Base-by-base conservation (phyloP, 345 rosid species). In the Cardiospermum halicacabum region DNA sequence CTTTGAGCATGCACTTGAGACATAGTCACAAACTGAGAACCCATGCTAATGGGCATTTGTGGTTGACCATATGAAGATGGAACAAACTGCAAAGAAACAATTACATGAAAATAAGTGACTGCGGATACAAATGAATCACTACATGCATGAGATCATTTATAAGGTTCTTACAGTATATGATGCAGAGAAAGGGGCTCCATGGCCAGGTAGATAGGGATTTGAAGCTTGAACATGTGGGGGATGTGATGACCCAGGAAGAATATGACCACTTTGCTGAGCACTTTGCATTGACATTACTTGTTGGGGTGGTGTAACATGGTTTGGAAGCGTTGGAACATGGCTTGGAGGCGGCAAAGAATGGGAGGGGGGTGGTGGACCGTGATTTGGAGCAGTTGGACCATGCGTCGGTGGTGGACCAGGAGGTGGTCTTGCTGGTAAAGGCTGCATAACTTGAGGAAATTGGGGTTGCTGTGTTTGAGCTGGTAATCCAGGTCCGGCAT, bases 401-500 rank as follows among this genome's bases (percentile, higher is more conserved):
- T 34, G 39, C 9, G 39, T 34, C 10, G 30, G 69, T 40, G 81
- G 81, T 63, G 80, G 96, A 65, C 74, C 82, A 27, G 91, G n/a
- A n/a, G n/a, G n/a, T n/a, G n/a, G 84, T 70, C 86, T 87, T 48
- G 80, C 81, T 56, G 85, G 82, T 10, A 85, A 64, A 53, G 81
- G 91, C 74, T 79, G 97, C 82, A 85, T 71, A 27, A 81, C 39
- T 51, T 72, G 91, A 60, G 87, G 75, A 77, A 76, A 79, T 64
- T 86, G 97, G 47, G 82, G 80, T 48, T 79, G 92, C 64, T 58
- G 86, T 60, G 84, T 76, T 64, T 82, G 88, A 75, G 91, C 56
- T 74, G 96, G 83, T 75, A 81, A 78, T 51, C 95, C 96, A 30
- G 39, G 39, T 34, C 39, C 39, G 10, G 76, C 48, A 77, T 81